These are phyloP conservation scores for Medakamo hakoo DNA, from an alignment of 139 green algal genomes.

Conservation along the genomic window DNA sequence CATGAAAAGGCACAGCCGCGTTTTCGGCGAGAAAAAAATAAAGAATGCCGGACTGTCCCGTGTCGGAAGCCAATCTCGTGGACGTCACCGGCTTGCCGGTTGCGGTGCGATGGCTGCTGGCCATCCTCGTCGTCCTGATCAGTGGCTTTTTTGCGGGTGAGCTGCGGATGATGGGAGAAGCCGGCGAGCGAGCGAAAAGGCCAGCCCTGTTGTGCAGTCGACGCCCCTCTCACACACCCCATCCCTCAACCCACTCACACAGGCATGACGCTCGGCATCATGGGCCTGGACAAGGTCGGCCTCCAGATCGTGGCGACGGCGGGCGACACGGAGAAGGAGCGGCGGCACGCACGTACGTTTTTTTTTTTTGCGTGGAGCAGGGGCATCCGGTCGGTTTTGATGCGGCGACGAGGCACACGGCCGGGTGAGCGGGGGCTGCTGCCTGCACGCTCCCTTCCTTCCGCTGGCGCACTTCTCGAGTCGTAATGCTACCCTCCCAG, in stretches of 20 bases:
- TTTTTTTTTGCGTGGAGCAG: not conserved
- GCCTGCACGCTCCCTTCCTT: no score
- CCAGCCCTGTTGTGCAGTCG: no score
- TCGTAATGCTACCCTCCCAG: no score
- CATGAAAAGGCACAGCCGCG: no score
- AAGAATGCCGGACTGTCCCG: not conserved
- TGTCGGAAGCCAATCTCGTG: not conserved
- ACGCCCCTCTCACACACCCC: no score
- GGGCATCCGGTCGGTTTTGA: no score
- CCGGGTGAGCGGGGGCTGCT: no score
- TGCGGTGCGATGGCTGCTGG: not conserved
- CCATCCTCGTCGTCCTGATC: not conserved
- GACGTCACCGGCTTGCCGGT: not conserved
- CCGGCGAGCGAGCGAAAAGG: not conserved
- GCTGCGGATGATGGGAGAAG: not conserved
- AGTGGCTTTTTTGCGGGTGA: not conserved
- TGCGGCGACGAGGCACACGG: no score
- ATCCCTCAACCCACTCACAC: not conserved
- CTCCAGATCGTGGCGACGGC: conserved; percentile 10
- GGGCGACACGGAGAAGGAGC: conserved; percentile 6
- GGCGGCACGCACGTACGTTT: conserved; percentile 4
- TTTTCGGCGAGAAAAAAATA: not conserved
- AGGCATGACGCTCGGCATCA: conserved; percentile 25
- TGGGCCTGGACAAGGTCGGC: conserved; percentile 12
- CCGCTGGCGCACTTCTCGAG: no score